Evolutionary conservation across 2,329 filamentous ascomycete species (phyloP).

Genomic region (Fusarium phyllophilum): DNA sequence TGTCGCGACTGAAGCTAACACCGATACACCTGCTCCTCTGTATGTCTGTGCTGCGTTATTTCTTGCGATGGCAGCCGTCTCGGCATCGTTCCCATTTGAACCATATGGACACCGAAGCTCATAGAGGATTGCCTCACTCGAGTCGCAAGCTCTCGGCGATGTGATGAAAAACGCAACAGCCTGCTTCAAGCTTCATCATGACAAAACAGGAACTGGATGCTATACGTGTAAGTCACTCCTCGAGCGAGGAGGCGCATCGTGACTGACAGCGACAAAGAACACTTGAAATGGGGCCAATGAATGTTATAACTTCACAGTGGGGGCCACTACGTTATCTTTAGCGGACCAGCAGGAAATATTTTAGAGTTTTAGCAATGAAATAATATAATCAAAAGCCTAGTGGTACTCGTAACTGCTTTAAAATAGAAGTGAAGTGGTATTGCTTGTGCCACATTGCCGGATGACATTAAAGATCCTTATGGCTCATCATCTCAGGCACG

Average conservation of each 20-base stretch:
- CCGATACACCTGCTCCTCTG: conserved; percentile 70
- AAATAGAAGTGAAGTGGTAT: no score
- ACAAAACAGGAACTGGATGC: not conserved
- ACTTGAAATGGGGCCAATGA: no score
- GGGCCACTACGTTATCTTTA: accelerated
- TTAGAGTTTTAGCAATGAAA: not conserved
- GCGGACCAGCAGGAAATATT: accelerated
- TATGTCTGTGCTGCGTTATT: conserved; percentile 75
- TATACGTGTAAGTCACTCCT: not conserved
- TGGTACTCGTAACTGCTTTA: no score
- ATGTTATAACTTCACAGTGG: accelerated
- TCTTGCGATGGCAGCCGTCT: conserved; percentile 62
- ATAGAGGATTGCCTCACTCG: accelerated
- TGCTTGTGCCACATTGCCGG: accelerated
- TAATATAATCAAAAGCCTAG: accelerated
- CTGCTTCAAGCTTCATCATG: not conserved
- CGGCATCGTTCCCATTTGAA: conserved; percentile 18
- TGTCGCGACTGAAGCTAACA: conserved; percentile 70
- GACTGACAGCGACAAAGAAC: not conserved
- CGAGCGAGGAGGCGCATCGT: accelerated
- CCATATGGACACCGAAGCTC: conserved; percentile 15
- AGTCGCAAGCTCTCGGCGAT: accelerated
- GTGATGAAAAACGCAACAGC: accelerated
- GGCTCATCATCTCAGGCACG: accelerated
- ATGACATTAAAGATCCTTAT: accelerated